Evolutionary conservation across 2,329 filamentous ascomycete genomes (phyloP).

Genomic region (Colletotrichum incanum): DNA sequence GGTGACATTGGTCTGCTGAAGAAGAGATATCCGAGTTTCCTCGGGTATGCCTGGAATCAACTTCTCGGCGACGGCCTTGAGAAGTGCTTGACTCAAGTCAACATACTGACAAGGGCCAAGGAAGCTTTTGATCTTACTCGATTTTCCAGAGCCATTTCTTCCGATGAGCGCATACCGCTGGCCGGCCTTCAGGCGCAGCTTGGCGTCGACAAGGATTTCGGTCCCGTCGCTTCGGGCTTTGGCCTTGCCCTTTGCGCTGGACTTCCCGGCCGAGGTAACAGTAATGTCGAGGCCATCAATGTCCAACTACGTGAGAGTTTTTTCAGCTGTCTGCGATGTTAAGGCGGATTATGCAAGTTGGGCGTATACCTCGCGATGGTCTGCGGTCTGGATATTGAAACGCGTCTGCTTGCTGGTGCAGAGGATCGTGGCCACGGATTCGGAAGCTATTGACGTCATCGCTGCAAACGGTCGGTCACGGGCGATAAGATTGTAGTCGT

Average conservation of each 20-base stretch:
- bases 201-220: slow-evolving; percentile 81
- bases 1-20: slow-evolving; percentile 75
- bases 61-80: slow-evolving; percentile 83
- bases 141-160: slow-evolving; percentile 87
- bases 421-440: slow-evolving; percentile 69
- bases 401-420: slow-evolving; percentile 78
- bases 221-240: slow-evolving; percentile 62
- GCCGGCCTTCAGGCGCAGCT: slow-evolving; percentile 80
- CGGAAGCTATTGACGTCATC: slow-evolving; percentile 66
- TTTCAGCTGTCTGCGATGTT: neutral
- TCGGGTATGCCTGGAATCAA: slow-evolving; percentile 83
- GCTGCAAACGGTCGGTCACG: neutral
- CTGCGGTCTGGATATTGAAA: slow-evolving; percentile 72
- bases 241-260: slow-evolving; percentile 66
- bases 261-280: slow-evolving; percentile 65
- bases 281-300: slow-evolving; percentile 82
- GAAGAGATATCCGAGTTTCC: slow-evolving; percentile 74
- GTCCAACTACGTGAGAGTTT: slow-evolving; percentile 66
- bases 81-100: slow-evolving; percentile 65
- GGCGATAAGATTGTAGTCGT: neutral
- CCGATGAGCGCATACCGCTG: slow-evolving; percentile 85
- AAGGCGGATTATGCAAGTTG: neutral
- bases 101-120: neutral
- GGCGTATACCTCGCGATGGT: slow-evolving; percentile 68
- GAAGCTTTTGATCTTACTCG: slow-evolving; percentile 66